These are phyloP conservation scores for Xylariaceae sp. DNA, from an alignment of 2,329 filamentous ascomycete species.

Conservation along the genomic window DNA sequence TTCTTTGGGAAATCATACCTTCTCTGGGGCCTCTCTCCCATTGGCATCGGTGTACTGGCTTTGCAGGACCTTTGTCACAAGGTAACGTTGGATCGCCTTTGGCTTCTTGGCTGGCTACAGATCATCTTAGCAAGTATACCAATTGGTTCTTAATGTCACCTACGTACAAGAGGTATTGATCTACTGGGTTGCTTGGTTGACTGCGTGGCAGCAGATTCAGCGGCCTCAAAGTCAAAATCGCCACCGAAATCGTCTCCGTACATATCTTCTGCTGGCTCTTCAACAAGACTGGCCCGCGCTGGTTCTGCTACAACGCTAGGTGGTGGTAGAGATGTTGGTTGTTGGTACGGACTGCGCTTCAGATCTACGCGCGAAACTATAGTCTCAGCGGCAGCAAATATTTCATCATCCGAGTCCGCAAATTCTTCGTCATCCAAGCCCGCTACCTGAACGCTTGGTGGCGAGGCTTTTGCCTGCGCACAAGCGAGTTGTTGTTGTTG, in stretches of 20 bases:
- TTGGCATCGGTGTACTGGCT: constrained; percentile 58
- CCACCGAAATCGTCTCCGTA: constrained; percentile 70
- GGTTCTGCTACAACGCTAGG: constrained; percentile 6
- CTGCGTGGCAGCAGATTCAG: constrained; percentile 67
- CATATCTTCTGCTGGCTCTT: constrained; percentile 34
- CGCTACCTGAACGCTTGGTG: constrained; percentile 8
- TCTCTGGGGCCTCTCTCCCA: constrained; percentile 56
- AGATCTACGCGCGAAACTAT: constrained; percentile 30
- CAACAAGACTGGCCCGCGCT: constrained; percentile 13
- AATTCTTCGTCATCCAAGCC: constrained; percentile 47
- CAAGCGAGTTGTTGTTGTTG: neutral
- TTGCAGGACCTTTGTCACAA: constrained; percentile 67
- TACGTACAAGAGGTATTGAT: constrained; percentile 47
- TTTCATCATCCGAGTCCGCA: constrained; percentile 58
- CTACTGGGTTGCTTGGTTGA: constrained; percentile 32
- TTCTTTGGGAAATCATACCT: constrained; percentile 44
- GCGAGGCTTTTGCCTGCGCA: no score
- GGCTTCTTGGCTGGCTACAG: constrained; percentile 59
- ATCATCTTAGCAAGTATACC: constrained; percentile 52
- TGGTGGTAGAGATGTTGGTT: constrained; percentile 10
- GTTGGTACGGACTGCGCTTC: constrained; percentile 11
- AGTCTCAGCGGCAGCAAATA: constrained; percentile 41
- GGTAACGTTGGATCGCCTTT: constrained; percentile 78
- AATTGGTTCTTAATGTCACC: constrained; percentile 19
- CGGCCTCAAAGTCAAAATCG: constrained; percentile 68